These are phyloP conservation scores for Rhododendron vialii DNA, from an alignment of 148 eudicot species.

Conservation along the genomic window DNA sequence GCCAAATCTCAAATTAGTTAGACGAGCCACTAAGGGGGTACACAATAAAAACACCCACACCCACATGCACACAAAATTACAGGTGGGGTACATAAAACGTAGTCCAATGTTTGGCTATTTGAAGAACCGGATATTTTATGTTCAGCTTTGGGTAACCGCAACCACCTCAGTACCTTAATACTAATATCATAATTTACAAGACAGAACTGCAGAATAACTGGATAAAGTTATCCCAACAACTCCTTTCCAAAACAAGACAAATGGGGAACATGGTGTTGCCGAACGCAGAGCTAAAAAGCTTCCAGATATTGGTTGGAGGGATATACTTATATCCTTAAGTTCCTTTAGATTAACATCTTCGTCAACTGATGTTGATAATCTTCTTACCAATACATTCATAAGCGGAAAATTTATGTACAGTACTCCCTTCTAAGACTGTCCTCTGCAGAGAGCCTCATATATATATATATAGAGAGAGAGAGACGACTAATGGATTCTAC, in stretches of 20 bases:
- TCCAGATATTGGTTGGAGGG: not conserved
- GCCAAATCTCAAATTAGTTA: not conserved
- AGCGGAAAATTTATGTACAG: not conserved
- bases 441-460: not conserved
- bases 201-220: not conserved
- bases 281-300: not conserved
- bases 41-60: not conserved
- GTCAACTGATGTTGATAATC: not conserved
- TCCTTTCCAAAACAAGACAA: not conserved
- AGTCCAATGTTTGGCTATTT: not conserved
- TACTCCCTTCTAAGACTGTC: not conserved
- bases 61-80: not conserved
- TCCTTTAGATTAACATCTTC: not conserved
- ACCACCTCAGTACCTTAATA: not conserved
- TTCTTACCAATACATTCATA: too few species aligned
- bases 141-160: not conserved
- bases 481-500: not conserved
- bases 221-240: not conserved
- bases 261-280: not conserved
- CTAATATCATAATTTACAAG: not conserved
- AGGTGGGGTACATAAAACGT: not conserved
- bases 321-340: not conserved
- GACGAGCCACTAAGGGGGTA: not conserved
- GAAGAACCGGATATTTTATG: not conserved
- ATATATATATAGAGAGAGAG: not conserved